Evolutionary conservation across 1,284 basidiomycete species (phyloP), one percentile per base, ranked within the genome.

Genomic region (Afroboletus lepidellus): DNA sequence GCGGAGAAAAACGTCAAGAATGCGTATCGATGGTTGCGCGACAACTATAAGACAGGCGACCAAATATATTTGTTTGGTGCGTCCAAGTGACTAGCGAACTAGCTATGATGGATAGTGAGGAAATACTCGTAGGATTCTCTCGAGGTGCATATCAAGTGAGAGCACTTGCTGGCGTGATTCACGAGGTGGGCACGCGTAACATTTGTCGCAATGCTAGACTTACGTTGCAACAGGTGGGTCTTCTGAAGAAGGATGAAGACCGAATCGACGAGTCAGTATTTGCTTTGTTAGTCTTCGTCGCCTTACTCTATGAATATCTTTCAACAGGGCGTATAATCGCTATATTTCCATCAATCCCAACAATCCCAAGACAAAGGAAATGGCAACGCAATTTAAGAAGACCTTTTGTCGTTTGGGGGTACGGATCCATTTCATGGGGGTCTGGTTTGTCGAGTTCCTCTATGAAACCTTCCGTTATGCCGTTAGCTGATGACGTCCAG

Each of bases 21-120:
- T 5, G 72, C 67, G 1, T 76, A 76, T 56, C 43, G 52, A 3
- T 76, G 73, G 74, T 58, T 76, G 11, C 60, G 63, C 1, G 61
- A 64, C 8, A 54, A 53, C 2, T 75, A 75, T 53, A 21, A 50
- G n/a, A 29, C 47, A 1, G 72, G 71, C 3, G 71, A 49, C 11
- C 13, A 16, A n/a, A 24, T 50, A 43, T 50, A 50, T 8, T 20
- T 76, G 8, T 74, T 75, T 50, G 74, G 74, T 75, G 42, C 0
- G 48, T 37, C 24, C 15, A 11, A 21, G 5, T 30, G 3, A 13
- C 8, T 29, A 4, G n/a, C n/a, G n/a, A n/a, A n/a, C 73, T 18
- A 1, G 15, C 16, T 46, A 11, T 3, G 0, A 15, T n/a, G 20
- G 33, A 13, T 25, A 8, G 4, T n/a, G 20, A 29, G 21, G 25